These are phyloP conservation scores for Bonia amplexicaulis DNA, from an alignment of 176 grass and related monocot genomes.

Conservation along the genomic window DNA sequence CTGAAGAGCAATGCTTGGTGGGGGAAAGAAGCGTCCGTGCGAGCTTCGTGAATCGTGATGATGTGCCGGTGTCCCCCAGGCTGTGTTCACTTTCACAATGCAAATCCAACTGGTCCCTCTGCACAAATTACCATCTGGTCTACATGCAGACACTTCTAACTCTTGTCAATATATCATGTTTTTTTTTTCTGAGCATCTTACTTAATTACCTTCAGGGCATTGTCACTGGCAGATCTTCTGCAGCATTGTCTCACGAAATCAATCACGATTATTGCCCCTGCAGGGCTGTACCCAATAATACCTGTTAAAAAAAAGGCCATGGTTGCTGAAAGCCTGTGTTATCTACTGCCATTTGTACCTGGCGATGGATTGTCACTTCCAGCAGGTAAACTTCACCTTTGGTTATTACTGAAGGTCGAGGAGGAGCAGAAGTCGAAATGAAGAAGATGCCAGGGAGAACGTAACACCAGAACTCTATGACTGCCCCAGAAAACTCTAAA, in stretches of 20 bases:
- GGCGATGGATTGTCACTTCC: neutral
- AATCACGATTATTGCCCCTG: neutral
- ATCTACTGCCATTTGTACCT: neutral
- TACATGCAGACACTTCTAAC: conserved; percentile 9
- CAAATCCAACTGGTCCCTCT: conserved; percentile 16
- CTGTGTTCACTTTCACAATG: neutral
- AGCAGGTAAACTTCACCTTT: conserved; percentile 28
- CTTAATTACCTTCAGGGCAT: neutral
- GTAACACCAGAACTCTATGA: neutral
- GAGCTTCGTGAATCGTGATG: neutral
- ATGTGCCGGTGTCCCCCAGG: neutral
- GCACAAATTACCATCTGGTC: conserved; percentile 43
- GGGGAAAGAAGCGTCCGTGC: neutral
- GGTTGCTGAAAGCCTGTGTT: neutral
- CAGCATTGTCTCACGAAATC: neutral
- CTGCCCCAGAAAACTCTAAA: conserved; percentile 14
- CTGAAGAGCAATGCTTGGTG: neutral
- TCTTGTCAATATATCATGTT: neutral
- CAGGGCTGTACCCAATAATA: neutral
- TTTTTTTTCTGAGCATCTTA: neutral
- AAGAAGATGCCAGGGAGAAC: neutral
- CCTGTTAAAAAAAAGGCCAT: neutral
- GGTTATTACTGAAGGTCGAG: neutral
- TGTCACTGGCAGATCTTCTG: neutral
- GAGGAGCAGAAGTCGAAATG: neutral